Conservation (phyloP, 2,329 filamentous ascomycete species). For the Penicillium concentricum region DNA sequence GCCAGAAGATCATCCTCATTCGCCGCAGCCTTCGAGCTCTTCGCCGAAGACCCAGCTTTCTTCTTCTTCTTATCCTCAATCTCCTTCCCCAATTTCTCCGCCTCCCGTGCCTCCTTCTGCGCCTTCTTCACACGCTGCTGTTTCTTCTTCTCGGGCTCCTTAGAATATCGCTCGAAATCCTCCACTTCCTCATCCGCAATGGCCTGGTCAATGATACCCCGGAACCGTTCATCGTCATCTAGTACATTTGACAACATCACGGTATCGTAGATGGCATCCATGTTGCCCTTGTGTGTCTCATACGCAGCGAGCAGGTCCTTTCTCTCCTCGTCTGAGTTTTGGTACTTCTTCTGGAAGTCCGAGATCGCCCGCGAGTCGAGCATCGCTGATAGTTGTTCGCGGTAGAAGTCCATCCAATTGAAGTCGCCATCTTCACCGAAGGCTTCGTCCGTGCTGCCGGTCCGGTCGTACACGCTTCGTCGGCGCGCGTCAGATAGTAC, state of each 20-base stretch:
- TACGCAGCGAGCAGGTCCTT: constrained; percentile 76
- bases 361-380: constrained; percentile 73
- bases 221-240: constrained; percentile 82
- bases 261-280: constrained; percentile 73
- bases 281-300: constrained; percentile 67
- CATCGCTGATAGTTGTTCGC: constrained; percentile 74
- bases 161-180: constrained; percentile 65
- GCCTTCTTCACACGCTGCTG: constrained; percentile 61
- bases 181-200: constrained; percentile 69
- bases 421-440: constrained; percentile 73
- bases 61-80: constrained; percentile 70
- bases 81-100: constrained; percentile 72
- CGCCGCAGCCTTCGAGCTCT: constrained; percentile 34
- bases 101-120: constrained; percentile 67
- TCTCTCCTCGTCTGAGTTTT: constrained; percentile 80
- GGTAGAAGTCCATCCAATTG: constrained; percentile 88
- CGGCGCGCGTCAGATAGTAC: constrained; percentile 80
- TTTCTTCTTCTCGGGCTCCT: constrained; percentile 68
- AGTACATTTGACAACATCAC: constrained; percentile 85
- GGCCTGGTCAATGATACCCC: constrained; percentile 74
- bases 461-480: constrained; percentile 83
- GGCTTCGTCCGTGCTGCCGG: constrained; percentile 82
- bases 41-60: constrained; percentile 45
- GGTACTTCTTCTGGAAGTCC: constrained; percentile 74
- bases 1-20: constrained; percentile 59